Conservation (phyloP, 371 early-diverging fungal genomes). For the Mortierella sp. region DNA sequence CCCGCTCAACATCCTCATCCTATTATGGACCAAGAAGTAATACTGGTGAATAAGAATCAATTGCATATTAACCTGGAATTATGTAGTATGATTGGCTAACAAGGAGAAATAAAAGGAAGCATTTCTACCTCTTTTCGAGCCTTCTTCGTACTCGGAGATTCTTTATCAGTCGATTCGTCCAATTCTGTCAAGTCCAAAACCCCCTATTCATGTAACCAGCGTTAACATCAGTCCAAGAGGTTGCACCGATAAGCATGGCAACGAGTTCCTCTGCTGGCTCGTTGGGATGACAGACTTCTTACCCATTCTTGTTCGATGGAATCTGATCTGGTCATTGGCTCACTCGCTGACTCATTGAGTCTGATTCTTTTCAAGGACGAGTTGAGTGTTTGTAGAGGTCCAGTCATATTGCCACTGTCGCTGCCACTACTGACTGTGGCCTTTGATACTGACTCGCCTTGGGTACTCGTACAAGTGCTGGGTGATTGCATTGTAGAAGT, state of each 20-base stretch:
- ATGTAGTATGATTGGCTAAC: neutral
- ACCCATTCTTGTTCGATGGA: conserved; percentile 49
- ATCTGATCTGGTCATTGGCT: conserved; percentile 32
- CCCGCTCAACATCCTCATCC: conserved; percentile 8
- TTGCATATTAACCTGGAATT: neutral
- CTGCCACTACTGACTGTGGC: neutral
- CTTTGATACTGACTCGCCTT: neutral
- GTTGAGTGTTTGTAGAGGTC: conserved; percentile 41
- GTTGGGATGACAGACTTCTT: conserved; percentile 6
- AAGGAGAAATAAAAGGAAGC: neutral
- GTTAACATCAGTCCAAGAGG: neutral
- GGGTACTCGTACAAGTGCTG: neutral
- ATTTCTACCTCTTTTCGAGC: conserved; percentile 29
- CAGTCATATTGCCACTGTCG: conserved; percentile 7
- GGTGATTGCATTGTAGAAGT: conserved; percentile 1
- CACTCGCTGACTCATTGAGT: conserved; percentile 19
- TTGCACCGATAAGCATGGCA: neutral
- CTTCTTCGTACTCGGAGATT: conserved; percentile 27
- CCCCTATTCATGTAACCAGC: conserved; percentile 5
- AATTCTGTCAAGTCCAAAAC: conserved; percentile 30
- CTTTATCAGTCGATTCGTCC: conserved; percentile 19
- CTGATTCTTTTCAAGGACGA: conserved; percentile 49
- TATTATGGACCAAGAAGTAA: neutral
- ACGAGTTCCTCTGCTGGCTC: neutral
- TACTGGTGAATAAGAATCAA: neutral